Evolutionary conservation across 176 grass and related monocot genomes (phyloP).

Genomic region (Thalia dealbata): DNA sequence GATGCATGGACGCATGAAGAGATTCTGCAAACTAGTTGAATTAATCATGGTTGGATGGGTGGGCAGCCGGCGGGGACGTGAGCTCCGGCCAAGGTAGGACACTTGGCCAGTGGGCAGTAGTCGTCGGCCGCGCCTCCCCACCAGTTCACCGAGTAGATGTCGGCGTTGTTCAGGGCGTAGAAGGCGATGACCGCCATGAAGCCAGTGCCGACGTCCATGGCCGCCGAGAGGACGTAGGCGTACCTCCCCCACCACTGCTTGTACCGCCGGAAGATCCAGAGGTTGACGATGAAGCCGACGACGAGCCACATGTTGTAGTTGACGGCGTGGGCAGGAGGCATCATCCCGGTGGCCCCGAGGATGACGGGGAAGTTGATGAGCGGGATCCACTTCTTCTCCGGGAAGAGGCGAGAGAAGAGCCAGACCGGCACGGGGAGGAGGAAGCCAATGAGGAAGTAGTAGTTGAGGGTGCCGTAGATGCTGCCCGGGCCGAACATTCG

Average conservation of each 20-base stretch:
- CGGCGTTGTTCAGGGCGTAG: conserved; percentile 1
- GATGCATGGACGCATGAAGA: too few species aligned
- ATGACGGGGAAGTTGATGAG: conserved; percentile 74
- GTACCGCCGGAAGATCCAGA: conserved; percentile 29
- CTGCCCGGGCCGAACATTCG: conserved; percentile 66
- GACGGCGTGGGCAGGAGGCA: conserved; percentile 57
- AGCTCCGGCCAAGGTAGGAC: background rate
- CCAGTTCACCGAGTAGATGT: conserved; percentile 9
- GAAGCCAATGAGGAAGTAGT: conserved; percentile 66
- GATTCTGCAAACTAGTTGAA: too few species aligned
- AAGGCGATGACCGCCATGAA: background rate
- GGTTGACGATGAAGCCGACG: conserved; percentile 50
- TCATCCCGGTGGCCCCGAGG: conserved; percentile 26
- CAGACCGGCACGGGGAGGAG: conserved; percentile 52
- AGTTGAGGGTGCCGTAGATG: conserved; percentile 55
- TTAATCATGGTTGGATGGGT: background rate
- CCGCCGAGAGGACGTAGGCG: conserved; percentile 3
- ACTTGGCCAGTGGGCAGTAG: conserved; percentile 3
- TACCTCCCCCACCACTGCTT: conserved; percentile 9
- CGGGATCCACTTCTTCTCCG: conserved; percentile 37
- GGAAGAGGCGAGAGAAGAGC: conserved; percentile 33
- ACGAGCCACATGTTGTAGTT: conserved; percentile 67
- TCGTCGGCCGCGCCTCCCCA: conserved; percentile 3
- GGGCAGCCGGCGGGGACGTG: background rate
- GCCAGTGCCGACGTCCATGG: background rate